Evolutionary conservation across 1,284 basidiomycete genomes (phyloP).

Genomic region (Pisolithus thermaeus): DNA sequence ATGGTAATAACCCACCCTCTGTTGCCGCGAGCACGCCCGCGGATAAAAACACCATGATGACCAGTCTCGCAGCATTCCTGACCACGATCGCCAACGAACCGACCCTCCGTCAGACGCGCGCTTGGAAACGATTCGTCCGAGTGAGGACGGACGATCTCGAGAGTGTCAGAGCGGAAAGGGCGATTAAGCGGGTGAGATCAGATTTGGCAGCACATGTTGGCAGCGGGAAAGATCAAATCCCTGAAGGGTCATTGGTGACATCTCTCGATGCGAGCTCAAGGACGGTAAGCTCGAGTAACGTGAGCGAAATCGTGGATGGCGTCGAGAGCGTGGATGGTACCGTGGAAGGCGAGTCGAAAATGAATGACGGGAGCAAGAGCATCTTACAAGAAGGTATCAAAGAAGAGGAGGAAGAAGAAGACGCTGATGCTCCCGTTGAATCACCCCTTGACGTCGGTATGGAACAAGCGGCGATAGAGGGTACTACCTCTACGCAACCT

Average conservation of each 20-base stretch:
- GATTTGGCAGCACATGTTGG: conserved; percentile 69
- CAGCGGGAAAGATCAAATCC: conserved; percentile 19
- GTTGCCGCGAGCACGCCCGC: conserved; percentile 14
- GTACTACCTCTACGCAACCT: conserved; percentile 7
- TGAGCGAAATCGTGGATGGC: conserved; percentile 24
- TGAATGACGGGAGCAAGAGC: conserved; percentile 11
- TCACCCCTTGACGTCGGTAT: conserved; percentile 11
- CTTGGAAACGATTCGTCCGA: conserved; percentile 82
- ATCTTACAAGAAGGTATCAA: conserved; percentile 24
- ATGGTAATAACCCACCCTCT: conserved; percentile 13
- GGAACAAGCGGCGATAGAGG: conserved; percentile 11
- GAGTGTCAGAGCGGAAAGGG: conserved; percentile 78
- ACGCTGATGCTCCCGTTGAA: conserved; percentile 9
- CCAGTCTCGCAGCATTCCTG: conserved; percentile 73
- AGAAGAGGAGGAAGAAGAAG: conserved; percentile 27
- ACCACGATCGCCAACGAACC: conserved; percentile 70
- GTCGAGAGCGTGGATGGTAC: conserved; percentile 28
- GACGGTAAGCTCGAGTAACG: conserved; percentile 22
- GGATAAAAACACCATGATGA: conserved; percentile 45
- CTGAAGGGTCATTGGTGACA: conserved; percentile 12
- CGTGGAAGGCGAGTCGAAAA: conserved; percentile 18
- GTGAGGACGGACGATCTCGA: conserved; percentile 83
- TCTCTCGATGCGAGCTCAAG: conserved; percentile 15
- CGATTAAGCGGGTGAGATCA: conserved; percentile 80
- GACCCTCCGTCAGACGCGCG: conserved; percentile 53